Conservation (phyloP, 768 basidiomycete genomes). For the Termitomyces sp. region DNA sequence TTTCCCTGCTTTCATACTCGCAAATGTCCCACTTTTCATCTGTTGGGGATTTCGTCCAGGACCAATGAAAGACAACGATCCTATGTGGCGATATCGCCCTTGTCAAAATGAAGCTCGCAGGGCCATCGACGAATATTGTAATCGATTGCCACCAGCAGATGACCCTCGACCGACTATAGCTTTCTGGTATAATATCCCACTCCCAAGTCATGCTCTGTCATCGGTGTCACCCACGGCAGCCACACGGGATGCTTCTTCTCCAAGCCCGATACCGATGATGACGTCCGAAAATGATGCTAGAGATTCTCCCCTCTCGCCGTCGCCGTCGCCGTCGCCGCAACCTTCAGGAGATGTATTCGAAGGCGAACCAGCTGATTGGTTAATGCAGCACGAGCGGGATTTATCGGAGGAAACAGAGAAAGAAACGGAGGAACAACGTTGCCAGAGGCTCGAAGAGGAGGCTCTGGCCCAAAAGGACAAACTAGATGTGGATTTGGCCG, state of each 20-base stretch:
- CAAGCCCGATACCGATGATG: too few species aligned
- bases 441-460: background rate
- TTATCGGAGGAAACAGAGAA: background rate
- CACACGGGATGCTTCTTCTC: too few species aligned
- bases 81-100: background rate
- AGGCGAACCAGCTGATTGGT: background rate
- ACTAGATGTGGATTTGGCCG: background rate
- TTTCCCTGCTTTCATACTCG: background rate
- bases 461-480: background rate
- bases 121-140: background rate
- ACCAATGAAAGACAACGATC: background rate
- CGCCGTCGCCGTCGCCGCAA: too few species aligned
- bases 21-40: background rate
- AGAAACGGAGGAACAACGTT: background rate
- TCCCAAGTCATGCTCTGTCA: background rate
- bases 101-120: background rate
- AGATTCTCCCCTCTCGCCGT: background rate
- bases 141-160: background rate
- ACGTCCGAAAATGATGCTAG: too few species aligned
- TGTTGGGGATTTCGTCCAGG: background rate
- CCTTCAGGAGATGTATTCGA: background rate
- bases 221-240: background rate
- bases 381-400: background rate
- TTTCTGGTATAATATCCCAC: background rate
- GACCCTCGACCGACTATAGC: background rate